Evolutionary conservation across 2,329 filamentous ascomycete species (phyloP).

Genomic region (Exophiala mesophila): DNA sequence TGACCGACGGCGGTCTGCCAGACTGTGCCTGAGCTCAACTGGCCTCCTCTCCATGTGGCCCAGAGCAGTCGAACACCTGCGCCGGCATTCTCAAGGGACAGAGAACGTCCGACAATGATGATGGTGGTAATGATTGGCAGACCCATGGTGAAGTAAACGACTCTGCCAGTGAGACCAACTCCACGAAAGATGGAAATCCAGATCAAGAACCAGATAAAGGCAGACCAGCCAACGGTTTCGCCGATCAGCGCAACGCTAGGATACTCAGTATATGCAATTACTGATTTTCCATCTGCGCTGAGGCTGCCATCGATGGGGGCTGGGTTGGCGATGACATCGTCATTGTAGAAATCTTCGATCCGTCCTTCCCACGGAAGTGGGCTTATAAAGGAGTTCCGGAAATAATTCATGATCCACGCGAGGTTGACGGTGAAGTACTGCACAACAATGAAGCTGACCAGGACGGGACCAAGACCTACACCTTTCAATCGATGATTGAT

Average conservation of each 20-base stretch:
- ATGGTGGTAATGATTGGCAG: constrained; percentile 54
- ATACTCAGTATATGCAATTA: constrained; percentile 43
- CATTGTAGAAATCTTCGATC: constrained; percentile 51
- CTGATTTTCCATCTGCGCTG: constrained; percentile 31
- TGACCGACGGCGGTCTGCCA: constrained; percentile 59
- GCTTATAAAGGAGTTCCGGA: constrained; percentile 51
- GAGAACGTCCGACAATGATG: constrained; percentile 51
- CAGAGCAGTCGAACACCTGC: constrained; percentile 49
- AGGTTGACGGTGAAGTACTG: constrained; percentile 55
- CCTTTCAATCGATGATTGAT: constrained; percentile 51
- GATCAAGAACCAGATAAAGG: constrained; percentile 56
- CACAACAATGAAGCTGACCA: constrained; percentile 52
- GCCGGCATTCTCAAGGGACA: constrained; percentile 51
- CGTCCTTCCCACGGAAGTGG: constrained; percentile 52
- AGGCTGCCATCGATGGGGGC: constrained; percentile 39
- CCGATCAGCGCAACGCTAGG: constrained; percentile 45
- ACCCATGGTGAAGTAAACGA: constrained; percentile 60
- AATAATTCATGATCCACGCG: constrained; percentile 57
- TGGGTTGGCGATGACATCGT: constrained; percentile 47
- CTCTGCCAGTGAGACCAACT: constrained; percentile 53
- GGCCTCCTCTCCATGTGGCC: constrained; percentile 46
- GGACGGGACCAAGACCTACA: constrained; percentile 49
- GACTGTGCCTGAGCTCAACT: constrained; percentile 48
- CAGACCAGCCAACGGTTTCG: constrained; percentile 55
- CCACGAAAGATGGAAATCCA: constrained; percentile 58